phyloP scores from a whole-genome alignment of 495 filamentous ascomycete genomes.

The Tricharina praecox region DNA sequence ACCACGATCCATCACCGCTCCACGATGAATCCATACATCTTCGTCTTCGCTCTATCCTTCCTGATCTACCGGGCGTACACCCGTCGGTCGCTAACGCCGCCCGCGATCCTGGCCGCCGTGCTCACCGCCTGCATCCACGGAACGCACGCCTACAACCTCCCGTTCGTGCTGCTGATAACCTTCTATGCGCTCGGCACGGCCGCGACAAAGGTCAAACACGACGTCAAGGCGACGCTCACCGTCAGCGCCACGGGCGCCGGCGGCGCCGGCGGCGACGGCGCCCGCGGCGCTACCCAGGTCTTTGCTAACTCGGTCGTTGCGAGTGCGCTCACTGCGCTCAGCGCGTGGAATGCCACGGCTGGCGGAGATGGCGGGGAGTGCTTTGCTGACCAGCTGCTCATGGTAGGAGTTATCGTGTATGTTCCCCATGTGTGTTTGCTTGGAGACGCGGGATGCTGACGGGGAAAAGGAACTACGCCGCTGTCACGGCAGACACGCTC shows the following conservation, averaged over 20 bases:
- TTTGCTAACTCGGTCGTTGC: conserved; percentile 73
- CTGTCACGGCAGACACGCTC: conserved; percentile 83
- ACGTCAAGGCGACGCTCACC: conserved; percentile 66
- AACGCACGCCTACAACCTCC: conserved; percentile 77
- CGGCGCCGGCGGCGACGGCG: conserved; percentile 52
- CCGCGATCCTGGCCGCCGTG: conserved; percentile 53
- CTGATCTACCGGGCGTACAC: conserved; percentile 20
- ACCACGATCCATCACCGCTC: not conserved
- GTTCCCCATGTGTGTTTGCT: too few species aligned
- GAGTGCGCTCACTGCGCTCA: conserved; percentile 52
- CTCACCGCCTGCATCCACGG: conserved; percentile 66
- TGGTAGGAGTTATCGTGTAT: conserved; percentile 17
- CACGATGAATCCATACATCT: conserved; percentile 53
- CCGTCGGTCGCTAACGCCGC: conserved; percentile 41
- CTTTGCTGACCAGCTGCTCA: conserved; percentile 32
- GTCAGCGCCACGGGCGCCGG: conserved; percentile 48
- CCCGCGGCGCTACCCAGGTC: conserved; percentile 75
- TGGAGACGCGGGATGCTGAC: not conserved
- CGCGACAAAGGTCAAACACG: conserved; percentile 80
- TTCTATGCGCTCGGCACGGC: conserved; percentile 77
- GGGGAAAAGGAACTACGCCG: conserved; percentile 52
- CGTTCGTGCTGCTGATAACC: conserved; percentile 60
- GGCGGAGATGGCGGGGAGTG: conserved; percentile 4
- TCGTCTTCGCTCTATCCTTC: conserved; percentile 44
- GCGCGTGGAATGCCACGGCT: conserved; percentile 34